phyloP scores from a whole-genome alignment of 164 flowering plant genomes.

The Saururus chinensis region DNA sequence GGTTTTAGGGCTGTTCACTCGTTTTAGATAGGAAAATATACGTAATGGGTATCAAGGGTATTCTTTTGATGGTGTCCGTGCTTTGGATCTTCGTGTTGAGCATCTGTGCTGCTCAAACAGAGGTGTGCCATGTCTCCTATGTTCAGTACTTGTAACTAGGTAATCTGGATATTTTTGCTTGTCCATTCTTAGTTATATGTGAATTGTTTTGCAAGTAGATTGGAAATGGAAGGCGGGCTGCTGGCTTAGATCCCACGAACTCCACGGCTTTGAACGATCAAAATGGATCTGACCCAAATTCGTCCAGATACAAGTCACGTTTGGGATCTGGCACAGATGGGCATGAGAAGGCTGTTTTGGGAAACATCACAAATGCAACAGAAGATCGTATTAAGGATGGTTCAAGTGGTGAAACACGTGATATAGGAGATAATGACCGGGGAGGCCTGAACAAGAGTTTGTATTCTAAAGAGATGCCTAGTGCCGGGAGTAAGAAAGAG shows the following conservation, averaged over 20 bases:
- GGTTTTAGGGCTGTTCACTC: neutral
- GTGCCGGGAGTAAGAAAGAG: constrained; percentile 8
- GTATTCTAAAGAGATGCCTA: constrained; percentile 14
- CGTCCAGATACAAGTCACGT: constrained; percentile 2
- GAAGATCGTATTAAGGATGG: neutral
- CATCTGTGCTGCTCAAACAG: constrained; percentile 15
- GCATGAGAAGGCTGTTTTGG: neutral
- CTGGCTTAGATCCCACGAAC: constrained; percentile 9
- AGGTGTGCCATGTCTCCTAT: constrained; percentile 14
- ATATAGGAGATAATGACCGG: neutral
- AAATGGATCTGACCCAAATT: constrained; percentile 4
- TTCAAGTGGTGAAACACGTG: neutral
- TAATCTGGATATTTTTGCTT: neutral
- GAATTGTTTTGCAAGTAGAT: constrained; percentile 14
- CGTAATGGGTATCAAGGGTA: constrained; percentile 16
- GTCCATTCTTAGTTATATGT: neutral
- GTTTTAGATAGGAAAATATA: neutral
- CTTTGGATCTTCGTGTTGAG: constrained; percentile 8
- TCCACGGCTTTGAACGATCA: neutral
- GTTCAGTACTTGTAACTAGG: neutral
- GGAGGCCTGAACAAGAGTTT: constrained; percentile 1
- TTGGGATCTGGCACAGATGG: neutral
- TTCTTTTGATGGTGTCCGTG: constrained; percentile 8
- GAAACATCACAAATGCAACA: neutral
- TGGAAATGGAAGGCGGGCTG: neutral